phyloP scores from a whole-genome alignment of 2,329 filamentous ascomycete species.

The Trichoderma polysporum region DNA sequence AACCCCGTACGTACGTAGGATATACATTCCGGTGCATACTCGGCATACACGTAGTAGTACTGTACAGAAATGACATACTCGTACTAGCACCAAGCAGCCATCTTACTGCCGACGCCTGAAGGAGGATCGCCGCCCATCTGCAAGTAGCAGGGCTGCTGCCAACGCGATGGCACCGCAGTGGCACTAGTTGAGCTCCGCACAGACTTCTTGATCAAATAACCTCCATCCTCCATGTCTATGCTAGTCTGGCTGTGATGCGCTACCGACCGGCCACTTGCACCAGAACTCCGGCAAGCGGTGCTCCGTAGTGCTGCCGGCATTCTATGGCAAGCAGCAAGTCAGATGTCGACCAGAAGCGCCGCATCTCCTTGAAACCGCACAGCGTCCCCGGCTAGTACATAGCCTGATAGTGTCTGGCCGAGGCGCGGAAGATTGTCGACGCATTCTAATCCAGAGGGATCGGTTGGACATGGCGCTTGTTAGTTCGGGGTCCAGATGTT shows the following conservation, averaged over 20 bases:
- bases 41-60: no score
- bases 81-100: background rate
- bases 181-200: conserved; percentile 8
- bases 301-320: background rate
- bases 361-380: background rate
- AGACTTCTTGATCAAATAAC: conserved; percentile 3
- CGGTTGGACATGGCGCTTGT: conserved; percentile 2
- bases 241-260: conserved; percentile 2
- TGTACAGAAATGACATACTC: no score
- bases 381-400: background rate
- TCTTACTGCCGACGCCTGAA: conserved; percentile 11
- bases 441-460: background rate
- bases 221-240: background rate
- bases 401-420: background rate
- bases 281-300: background rate
- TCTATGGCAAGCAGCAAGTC: background rate
- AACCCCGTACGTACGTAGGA: background rate
- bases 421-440: background rate
- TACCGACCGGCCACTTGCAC: background rate
- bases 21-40: no score
- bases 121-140: conserved; percentile 13
- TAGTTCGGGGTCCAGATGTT: conserved; percentile 7
- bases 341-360: background rate
- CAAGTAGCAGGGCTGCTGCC: conserved; percentile 6
- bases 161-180: background rate